These are phyloP conservation scores for Asterophora lycoperdoides DNA, from an alignment of 768 basidiomycete species.

Conservation along the genomic window DNA sequence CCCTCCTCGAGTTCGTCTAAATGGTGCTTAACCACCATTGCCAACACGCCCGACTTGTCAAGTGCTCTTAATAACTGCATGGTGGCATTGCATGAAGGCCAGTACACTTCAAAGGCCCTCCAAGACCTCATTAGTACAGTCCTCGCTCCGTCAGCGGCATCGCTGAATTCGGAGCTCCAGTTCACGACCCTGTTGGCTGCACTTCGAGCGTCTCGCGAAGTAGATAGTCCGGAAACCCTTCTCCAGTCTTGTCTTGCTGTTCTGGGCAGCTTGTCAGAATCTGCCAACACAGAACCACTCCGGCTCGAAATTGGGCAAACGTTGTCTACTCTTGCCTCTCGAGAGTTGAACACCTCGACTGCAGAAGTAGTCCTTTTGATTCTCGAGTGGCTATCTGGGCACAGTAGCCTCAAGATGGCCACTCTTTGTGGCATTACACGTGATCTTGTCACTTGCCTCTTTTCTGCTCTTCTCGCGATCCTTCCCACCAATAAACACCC, in stretches of 20 bases:
- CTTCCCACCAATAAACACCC: slow-evolving; percentile 23
- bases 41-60: slow-evolving; percentile 40
- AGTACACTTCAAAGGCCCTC: slow-evolving; percentile 42
- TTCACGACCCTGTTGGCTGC: slow-evolving; percentile 29
- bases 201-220: slow-evolving; percentile 27
- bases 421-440: slow-evolving; percentile 46
- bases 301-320: slow-evolving; percentile 32
- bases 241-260: slow-evolving; percentile 22
- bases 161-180: slow-evolving; percentile 27
- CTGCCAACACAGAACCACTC: slow-evolving; percentile 25
- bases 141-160: slow-evolving; percentile 22
- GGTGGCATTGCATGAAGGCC: slow-evolving; percentile 42
- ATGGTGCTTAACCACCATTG: slow-evolving; percentile 43
- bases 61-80: slow-evolving; percentile 38
- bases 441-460: slow-evolving; percentile 44
- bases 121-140: slow-evolving; percentile 34
- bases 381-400: slow-evolving; percentile 53
- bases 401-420: slow-evolving; percentile 39
- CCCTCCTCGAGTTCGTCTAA: slow-evolving; percentile 33
- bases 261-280: slow-evolving; percentile 21
- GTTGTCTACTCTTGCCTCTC: slow-evolving; percentile 27
- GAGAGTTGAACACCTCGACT: slow-evolving; percentile 30
- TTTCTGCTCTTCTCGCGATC: slow-evolving; percentile 28
- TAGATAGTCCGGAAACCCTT: background rate
- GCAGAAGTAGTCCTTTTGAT: slow-evolving; percentile 39